Conservation (phyloP, 345 rosid genomes). For the Murraya koenigii region DNA sequence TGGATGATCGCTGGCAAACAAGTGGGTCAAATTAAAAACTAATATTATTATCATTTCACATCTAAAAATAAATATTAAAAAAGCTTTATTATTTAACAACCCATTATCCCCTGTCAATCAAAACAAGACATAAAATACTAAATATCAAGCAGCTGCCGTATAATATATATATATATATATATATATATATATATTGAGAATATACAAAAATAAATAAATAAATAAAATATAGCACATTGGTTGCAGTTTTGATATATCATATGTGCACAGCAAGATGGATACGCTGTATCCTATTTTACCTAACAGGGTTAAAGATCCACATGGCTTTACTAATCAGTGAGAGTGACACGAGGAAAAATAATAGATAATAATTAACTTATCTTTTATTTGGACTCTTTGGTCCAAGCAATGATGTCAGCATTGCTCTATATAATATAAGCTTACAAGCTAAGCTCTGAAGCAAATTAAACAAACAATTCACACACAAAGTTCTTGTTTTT, state of each 20-base stretch:
- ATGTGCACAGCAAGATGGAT: not conserved
- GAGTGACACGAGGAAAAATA: not conserved
- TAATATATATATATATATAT: too few species aligned
- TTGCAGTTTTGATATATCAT: not conserved
- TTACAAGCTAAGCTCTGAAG: slow-evolving; percentile 1
- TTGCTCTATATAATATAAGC: slow-evolving; percentile 15
- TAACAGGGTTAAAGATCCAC: not conserved
- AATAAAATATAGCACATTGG: not conserved
- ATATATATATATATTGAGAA: too few species aligned
- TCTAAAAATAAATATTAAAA: too few species aligned
- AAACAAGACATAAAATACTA: not conserved
- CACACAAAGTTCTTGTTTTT: not conserved
- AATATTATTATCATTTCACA: not conserved
- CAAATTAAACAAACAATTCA: not conserved
- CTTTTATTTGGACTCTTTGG: not conserved
- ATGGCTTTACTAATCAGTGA: not conserved
- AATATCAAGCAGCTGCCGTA: not conserved
- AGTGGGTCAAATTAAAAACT: not conserved
- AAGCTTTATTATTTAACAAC: not conserved
- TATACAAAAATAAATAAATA: too few species aligned
- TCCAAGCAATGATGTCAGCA: not conserved
- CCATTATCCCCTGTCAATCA: not conserved
- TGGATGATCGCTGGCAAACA: slow-evolving; percentile 2
- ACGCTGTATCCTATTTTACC: not conserved
- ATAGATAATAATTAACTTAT: not conserved